Evolutionary conservation across 2,329 filamentous ascomycete genomes (phyloP).

Genomic region (Phoma sp.): DNA sequence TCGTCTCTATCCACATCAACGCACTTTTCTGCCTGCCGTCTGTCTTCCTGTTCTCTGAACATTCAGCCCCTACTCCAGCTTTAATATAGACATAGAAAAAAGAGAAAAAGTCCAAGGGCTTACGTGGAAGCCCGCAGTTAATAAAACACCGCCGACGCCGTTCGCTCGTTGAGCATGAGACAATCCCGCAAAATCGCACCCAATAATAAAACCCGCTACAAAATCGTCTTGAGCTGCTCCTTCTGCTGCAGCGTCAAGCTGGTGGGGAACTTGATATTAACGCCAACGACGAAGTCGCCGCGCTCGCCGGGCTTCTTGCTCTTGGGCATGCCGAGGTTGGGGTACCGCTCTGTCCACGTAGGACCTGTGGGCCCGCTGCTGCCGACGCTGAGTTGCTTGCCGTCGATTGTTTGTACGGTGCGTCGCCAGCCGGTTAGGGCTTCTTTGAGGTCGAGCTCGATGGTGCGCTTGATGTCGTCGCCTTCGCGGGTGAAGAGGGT

Average conservation of each 20-base stretch:
- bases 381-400: conserved; percentile 79
- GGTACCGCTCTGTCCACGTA: conserved; percentile 80
- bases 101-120: background rate
- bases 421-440: conserved; percentile 92
- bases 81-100: conserved; percentile 4
- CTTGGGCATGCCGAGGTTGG: conserved; percentile 89
- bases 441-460: conserved; percentile 89
- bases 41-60: background rate
- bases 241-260: conserved; percentile 80
- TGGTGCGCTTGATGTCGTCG: conserved; percentile 79
- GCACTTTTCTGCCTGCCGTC: too few species aligned
- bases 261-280: conserved; percentile 91
- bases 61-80: background rate
- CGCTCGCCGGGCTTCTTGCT: conserved; percentile 85
- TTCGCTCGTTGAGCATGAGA: conserved; percentile 12
- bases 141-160: conserved; percentile 28
- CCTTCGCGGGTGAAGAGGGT: conserved; percentile 83
- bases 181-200: too few species aligned
- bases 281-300: conserved; percentile 86
- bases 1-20: background rate
- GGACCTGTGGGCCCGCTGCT: conserved; percentile 86
- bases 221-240: conserved; percentile 76
- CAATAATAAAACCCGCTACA: conserved; percentile 51
- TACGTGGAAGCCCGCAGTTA: background rate
- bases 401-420: conserved; percentile 92